A percentile compares a stretch with the other conserved stretches of the same genome.
phyloP scores from a whole-genome alignment of 1,284 basidiomycete genomes.

The Termitomyces sp. region DNA sequence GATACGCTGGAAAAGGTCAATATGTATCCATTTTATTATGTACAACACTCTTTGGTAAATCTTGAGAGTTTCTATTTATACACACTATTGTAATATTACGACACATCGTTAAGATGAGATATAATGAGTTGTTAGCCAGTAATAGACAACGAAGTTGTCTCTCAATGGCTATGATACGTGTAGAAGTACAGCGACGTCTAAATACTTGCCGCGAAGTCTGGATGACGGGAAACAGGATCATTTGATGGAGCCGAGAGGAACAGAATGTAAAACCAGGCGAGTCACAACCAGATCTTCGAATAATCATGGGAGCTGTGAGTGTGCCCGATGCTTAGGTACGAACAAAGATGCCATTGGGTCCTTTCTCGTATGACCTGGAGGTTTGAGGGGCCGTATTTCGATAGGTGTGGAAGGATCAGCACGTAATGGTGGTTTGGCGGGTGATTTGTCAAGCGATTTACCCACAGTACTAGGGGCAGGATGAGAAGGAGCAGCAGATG shows the following conservation, averaged over 20 bases:
- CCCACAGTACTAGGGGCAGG: slow-evolving; percentile 1
- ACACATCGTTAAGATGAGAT: neutral
- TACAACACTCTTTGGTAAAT: neutral
- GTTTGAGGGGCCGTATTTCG: slow-evolving; percentile 27
- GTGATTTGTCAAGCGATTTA: slow-evolving; percentile 9
- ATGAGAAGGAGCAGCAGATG: slow-evolving; percentile 4
- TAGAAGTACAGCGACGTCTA: neutral
- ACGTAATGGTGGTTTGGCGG: slow-evolving; percentile 14
- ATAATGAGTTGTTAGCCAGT: neutral
- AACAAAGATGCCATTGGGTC: slow-evolving; percentile 64
- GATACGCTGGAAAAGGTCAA: neutral
- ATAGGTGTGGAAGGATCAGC: slow-evolving; percentile 15
- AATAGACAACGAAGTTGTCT: neutral
- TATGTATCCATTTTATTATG: neutral
- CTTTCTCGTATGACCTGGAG: slow-evolving; percentile 43
- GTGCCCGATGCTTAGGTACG: slow-evolving; percentile 67
- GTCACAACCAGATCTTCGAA: slow-evolving; percentile 6
- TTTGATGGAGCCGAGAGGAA: neutral
- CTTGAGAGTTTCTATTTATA: neutral
- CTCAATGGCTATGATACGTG: neutral
- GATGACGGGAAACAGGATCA: neutral
- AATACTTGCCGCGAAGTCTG: neutral
- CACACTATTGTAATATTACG: neutral
- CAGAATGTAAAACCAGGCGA: neutral
- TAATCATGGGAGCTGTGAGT: slow-evolving; percentile 51